Conservation (phyloP, 148 eudicot genomes). For the Limonium bicolor region DNA sequence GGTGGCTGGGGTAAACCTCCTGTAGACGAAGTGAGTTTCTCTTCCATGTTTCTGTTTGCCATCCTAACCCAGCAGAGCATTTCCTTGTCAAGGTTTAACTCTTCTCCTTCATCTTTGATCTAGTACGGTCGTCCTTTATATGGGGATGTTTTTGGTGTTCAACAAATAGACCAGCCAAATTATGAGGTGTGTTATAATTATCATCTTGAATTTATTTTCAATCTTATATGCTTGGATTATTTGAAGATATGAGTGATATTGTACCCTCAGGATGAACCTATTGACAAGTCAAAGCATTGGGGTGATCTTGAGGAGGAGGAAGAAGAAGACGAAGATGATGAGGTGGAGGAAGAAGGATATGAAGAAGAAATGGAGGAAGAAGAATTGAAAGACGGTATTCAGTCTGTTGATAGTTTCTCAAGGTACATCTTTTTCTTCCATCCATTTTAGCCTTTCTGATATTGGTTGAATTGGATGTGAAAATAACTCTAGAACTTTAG, state of each 20-base stretch:
- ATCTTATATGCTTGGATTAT: too few species aligned
- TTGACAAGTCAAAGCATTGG: constrained; percentile 84
- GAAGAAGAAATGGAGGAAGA: constrained; percentile 61
- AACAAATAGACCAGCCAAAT: constrained; percentile 63
- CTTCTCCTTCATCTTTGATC: background rate
- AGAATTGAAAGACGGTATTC: constrained; percentile 65
- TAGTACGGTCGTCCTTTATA: constrained; percentile 77
- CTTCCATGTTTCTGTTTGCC: too few species aligned
- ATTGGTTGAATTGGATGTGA: too few species aligned
- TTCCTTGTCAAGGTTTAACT: background rate
- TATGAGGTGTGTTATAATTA: constrained; percentile 40
- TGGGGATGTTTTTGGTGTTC: constrained; percentile 84
- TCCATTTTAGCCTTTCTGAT: too few species aligned
- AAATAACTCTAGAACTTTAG: background rate
- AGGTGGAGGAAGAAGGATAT: constrained; percentile 43
- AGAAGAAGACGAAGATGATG: constrained; percentile 73
- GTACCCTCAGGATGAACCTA: constrained; percentile 59
- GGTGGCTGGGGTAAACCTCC: constrained; percentile 99
- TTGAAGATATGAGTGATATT: too few species aligned
- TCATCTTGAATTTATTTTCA: too few species aligned
- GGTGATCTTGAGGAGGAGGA: constrained; percentile 90
- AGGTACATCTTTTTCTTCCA: constrained; percentile 32
- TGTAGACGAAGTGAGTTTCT: constrained; percentile 71
- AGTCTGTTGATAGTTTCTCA: constrained; percentile 81
- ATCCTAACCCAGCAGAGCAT: too few species aligned